Evolutionary conservation across 306 rosid species (phyloP).

Genomic region (Acmispon strigosus): DNA sequence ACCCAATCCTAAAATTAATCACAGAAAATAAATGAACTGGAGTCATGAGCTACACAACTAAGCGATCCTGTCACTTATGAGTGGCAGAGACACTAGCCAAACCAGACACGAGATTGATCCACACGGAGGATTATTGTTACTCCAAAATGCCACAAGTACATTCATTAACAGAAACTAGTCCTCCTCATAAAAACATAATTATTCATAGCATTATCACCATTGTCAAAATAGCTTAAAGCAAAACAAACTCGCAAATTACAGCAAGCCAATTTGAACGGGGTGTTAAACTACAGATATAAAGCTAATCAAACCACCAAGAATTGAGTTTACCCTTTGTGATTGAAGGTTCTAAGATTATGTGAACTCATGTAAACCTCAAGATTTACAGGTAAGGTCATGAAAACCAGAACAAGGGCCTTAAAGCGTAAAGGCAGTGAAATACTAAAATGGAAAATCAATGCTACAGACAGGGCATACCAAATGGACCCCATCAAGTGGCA

Average conservation of each 20-base stretch:
- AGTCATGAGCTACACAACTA: neutral
- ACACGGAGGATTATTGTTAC: neutral
- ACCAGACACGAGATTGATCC: neutral
- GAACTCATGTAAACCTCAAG: neutral
- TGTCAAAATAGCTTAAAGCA: neutral
- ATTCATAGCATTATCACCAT: neutral
- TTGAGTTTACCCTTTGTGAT: neutral
- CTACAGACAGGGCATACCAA: neutral
- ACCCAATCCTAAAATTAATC: neutral
- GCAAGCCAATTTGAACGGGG: neutral
- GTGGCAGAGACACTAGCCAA: neutral
- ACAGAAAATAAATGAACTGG: neutral
- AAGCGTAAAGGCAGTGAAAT: neutral
- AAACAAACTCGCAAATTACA: neutral
- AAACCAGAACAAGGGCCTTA: neutral
- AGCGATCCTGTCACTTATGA: neutral
- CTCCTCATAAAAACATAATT: neutral
- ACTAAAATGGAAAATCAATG: neutral
- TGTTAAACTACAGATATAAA: neutral
- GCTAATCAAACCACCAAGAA: neutral
- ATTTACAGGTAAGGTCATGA: neutral
- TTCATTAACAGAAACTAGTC: neutral
- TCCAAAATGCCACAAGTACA: neutral
- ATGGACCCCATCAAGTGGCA: neutral
- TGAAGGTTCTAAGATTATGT: conserved; percentile 4